phyloP scores from a whole-genome alignment of 805 yeast species.

The Cyberlindnera sargentensis region DNA sequence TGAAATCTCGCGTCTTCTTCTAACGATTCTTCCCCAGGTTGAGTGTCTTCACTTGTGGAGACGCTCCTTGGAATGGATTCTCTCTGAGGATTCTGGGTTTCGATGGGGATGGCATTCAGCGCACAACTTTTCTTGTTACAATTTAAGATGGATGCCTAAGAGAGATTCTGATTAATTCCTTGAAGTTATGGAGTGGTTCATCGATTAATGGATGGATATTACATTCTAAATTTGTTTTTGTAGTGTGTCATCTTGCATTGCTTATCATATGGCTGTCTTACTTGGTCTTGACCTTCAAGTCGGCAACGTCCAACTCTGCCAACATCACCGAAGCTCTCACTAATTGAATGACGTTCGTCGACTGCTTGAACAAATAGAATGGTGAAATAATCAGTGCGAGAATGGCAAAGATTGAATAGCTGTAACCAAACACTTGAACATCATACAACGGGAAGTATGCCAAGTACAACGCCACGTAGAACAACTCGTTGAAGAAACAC shows the following conservation, averaged over 20 bases:
- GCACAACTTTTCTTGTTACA: constrained; percentile 26
- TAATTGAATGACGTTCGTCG: constrained; percentile 84
- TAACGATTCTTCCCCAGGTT: constrained; percentile 23
- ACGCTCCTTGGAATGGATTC: constrained; percentile 17
- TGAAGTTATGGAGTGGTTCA: neutral
- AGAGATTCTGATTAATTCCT: constrained; percentile 22
- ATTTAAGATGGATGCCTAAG: constrained; percentile 17
- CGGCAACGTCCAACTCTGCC: constrained; percentile 60
- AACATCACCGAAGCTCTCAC: constrained; percentile 74
- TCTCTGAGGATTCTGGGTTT: constrained; percentile 20
- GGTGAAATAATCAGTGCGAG: constrained; percentile 64
- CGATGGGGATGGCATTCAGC: constrained; percentile 25
- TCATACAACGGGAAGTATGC: constrained; percentile 43
- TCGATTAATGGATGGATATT: neutral
- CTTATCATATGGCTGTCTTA: neutral
- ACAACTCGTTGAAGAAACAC: constrained; percentile 90
- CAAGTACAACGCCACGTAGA: constrained; percentile 84
- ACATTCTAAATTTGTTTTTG: no score
- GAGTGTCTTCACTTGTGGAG: constrained; percentile 12
- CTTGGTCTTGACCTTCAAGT: constrained; percentile 21
- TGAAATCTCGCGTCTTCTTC: constrained; percentile 26
- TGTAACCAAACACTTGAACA: constrained; percentile 26
- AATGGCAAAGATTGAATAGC: constrained; percentile 53
- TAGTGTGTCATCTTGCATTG: no score
- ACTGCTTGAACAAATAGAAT: constrained; percentile 84